A percentile compares a stretch with the other conserved stretches of the same genome.
Evolutionary conservation across 1,139 yeast genomes (phyloP).

Genomic region (Scheffersomyces illinoinensis): DNA sequence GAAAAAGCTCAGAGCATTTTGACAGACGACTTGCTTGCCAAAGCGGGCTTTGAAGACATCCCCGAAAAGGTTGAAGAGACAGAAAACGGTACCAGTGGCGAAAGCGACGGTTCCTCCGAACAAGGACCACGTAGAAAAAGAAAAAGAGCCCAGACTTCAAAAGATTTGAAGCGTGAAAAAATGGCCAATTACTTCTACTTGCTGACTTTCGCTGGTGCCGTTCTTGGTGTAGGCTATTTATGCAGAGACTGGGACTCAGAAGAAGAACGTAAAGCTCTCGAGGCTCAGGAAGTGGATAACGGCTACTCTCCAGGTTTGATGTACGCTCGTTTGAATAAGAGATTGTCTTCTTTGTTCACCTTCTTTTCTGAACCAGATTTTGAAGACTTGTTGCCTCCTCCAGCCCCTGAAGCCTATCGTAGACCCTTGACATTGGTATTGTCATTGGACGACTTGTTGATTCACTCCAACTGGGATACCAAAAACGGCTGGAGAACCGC

Average conservation of each 20-base stretch:
- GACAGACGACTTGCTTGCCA: constrained; percentile 77
- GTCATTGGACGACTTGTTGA: constrained; percentile 83
- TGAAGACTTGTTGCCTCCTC: constrained; percentile 86
- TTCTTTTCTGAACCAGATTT: constrained; percentile 93
- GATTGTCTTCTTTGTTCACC: constrained; percentile 75
- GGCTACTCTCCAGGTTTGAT: constrained; percentile 72
- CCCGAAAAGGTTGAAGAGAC: constrained; percentile 7
- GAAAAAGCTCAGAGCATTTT: constrained; percentile 57
- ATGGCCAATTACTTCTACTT: constrained; percentile 71
- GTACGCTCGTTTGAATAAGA: constrained; percentile 65
- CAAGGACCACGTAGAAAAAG: constrained; percentile 36
- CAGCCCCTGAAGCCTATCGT: constrained; percentile 86
- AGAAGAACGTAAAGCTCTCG: constrained; percentile 59
- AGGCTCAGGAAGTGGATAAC: constrained; percentile 54
- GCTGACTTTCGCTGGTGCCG: constrained; percentile 56
- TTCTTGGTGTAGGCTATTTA: constrained; percentile 72
- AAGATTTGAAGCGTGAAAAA: constrained; percentile 53
- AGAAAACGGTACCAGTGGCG: constrained; percentile 1
- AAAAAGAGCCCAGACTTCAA: constrained; percentile 64
- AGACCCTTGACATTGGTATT: constrained; percentile 90
- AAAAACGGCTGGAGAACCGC: constrained; percentile 98
- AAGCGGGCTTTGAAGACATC: constrained; percentile 72
- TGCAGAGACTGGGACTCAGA: constrained; percentile 86
- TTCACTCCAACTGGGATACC: constrained; percentile 91
- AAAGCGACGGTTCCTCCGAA: constrained; percentile 9